Conservation (phyloP, 176 grass and related monocot genomes). For the Carex kokanica region DNA sequence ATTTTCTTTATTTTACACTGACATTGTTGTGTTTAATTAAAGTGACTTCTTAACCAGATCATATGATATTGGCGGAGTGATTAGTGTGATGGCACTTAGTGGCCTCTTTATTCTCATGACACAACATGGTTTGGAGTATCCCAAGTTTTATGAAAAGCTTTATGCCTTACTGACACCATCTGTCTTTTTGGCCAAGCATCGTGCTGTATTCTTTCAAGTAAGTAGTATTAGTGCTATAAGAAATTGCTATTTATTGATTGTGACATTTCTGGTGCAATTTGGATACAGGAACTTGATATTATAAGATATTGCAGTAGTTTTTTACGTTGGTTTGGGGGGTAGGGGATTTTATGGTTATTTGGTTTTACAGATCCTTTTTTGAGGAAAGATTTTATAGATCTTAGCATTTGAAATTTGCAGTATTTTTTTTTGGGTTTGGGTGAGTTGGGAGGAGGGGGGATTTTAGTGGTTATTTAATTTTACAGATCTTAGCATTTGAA, state of each 20-base stretch:
- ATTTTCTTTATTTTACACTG: constrained; percentile 9
- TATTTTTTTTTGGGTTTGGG: background rate
- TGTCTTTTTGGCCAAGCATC: constrained; percentile 89
- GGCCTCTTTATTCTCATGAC: constrained; percentile 98
- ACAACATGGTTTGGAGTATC: constrained; percentile 81
- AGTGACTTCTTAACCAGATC: constrained; percentile 99
- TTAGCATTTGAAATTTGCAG: background rate
- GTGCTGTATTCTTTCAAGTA: constrained; percentile 92
- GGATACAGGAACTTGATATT: too few species aligned
- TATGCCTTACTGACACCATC: constrained; percentile 75
- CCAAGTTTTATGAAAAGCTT: constrained; percentile 94
- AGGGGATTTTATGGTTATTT: background rate
- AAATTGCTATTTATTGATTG: background rate
- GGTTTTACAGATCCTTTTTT: too few species aligned
- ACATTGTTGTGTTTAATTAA: constrained; percentile 35
- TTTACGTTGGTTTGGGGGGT: background rate
- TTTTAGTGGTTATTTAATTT: background rate
- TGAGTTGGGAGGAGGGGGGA: background rate
- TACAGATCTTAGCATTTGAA: background rate
- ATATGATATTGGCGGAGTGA: constrained; percentile 94
- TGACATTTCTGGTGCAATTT: background rate
- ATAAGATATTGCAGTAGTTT: background rate
- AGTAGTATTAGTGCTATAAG: constrained; percentile 27
- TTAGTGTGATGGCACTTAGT: constrained; percentile 95
- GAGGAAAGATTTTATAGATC: background rate